Base-by-base conservation (phyloP, 2,329 filamentous ascomycete species). In the Cladosporium sp. region DNA sequence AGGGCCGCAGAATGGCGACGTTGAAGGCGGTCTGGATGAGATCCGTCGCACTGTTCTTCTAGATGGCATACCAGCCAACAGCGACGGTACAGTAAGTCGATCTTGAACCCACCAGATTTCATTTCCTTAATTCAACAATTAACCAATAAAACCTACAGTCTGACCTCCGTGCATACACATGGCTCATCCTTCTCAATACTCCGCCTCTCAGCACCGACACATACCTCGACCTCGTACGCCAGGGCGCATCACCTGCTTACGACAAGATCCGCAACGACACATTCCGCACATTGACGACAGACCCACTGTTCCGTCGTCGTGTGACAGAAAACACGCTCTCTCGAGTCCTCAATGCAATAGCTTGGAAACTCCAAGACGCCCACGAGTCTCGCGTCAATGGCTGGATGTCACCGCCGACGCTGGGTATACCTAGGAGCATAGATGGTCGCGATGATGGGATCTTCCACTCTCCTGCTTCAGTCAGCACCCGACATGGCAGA, bases 241-340 rank as follows among this genome's bases (percentile, higher is more conserved):
- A 95, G 69, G 94, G 95, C 68, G 91, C 94, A 28, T 98, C 94
- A 3, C 93, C 94, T 0, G 93, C 93, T 55, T 97, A 99, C 80
- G 88, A 92, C 73, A 99, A 99, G 81, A 99, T 99, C 76, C 91
- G 93, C 77, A 97, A 99, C 79, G 95, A 99, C 78, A 97, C 95
- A 49, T 98, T 98, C 78, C 92, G 95, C 72, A 99, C 95, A 0
- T 84, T 99, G 64, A 95, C 95, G 35, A 97, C 94, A 61, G 95
- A 99, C 74, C 93, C 94, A n/a, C 87, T 99, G 40, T 99, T 98
- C 83, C 91, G 95, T 68, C 89, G 95, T 35, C 90, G 94, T 66
- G 95, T 99, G 67, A 97, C 92, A 66, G 95, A 99, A 79, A 96
- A 96, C 67, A 96, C 91, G 77, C 82, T 99, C 50, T 98, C 97